Conservation (phyloP, 208 protist species). For the Crithidia sp. region DNA sequence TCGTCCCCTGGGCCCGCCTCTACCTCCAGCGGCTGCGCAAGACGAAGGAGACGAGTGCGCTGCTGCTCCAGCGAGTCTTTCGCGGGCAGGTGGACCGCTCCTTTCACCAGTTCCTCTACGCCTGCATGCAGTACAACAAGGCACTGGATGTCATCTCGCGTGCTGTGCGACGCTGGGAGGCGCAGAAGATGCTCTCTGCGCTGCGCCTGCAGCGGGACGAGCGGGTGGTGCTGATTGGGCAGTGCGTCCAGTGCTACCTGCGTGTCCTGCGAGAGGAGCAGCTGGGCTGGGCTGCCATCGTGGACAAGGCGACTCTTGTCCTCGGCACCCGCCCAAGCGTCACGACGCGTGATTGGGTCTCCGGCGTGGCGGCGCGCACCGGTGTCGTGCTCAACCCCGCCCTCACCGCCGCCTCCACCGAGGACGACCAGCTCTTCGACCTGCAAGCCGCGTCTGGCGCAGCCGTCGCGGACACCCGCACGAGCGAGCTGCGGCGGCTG, state of each 20-base stretch:
- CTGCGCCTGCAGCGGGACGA: constrained; percentile 70
- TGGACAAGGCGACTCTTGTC: constrained; percentile 25
- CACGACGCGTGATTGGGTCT: constrained; percentile 40
- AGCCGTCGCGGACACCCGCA: not conserved
- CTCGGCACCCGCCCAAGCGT: constrained; percentile 33
- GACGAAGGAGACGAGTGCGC: constrained; percentile 50
- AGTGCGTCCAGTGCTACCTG: constrained; percentile 46
- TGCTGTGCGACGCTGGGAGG: constrained; percentile 49
- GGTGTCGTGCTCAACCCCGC: constrained; percentile 27
- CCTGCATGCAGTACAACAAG: constrained; percentile 51
- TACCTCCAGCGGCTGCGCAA: constrained; percentile 41
- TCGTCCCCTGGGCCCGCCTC: constrained; percentile 60
- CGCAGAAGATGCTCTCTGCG: constrained; percentile 38
- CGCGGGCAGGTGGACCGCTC: constrained; percentile 56
- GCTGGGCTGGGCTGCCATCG: constrained; percentile 43
- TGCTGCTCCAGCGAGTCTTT: constrained; percentile 77
- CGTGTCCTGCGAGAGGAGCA: constrained; percentile 64
- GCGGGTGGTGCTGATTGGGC: constrained; percentile 45
- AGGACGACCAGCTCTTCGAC: constrained; percentile 1
- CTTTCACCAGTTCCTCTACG: constrained; percentile 63
- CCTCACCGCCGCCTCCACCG: not conserved
- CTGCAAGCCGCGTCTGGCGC: not conserved
- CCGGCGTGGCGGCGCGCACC: constrained; percentile 33
- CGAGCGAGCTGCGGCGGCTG: constrained; percentile 5
- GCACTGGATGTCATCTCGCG: constrained; percentile 46